Percentiles rank a stretch among this genome's conserved stretches.
Conservation (phyloP, 2,329 filamentous ascomycete species). For the Colletotrichum theobromicola region DNA sequence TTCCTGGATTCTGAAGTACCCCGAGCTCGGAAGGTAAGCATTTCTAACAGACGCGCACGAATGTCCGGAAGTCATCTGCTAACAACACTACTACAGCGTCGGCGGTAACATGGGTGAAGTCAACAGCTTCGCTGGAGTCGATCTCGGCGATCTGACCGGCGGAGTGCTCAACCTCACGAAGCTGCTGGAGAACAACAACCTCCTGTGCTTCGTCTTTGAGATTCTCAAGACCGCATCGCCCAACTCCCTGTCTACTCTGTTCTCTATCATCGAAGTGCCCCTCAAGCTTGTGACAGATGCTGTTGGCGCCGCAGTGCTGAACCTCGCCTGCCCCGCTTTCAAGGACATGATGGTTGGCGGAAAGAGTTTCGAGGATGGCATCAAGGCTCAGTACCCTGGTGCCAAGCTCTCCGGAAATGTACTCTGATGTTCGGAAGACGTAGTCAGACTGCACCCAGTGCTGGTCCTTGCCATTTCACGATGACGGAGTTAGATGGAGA, state of each 20-base stretch:
- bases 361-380: slow-evolving; percentile 9
- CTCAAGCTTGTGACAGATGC: slow-evolving; percentile 36
- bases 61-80: neutral
- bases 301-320: slow-evolving; percentile 30
- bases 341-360: slow-evolving; percentile 31
- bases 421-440: neutral
- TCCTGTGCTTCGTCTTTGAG: slow-evolving; percentile 44
- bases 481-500: neutral
- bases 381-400: slow-evolving; percentile 2
- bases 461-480: neutral
- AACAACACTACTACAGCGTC: slow-evolving; percentile 32
- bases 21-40: slow-evolving; percentile 35
- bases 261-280: slow-evolving; percentile 34
- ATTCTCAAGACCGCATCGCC: slow-evolving; percentile 43
- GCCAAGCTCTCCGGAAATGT: neutral
- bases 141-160: slow-evolving; percentile 45
- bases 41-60: neutral
- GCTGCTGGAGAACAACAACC: slow-evolving; percentile 52
- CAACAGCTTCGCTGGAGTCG: slow-evolving; percentile 55
- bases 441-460: neutral
- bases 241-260: slow-evolving; percentile 43
- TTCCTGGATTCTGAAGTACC: slow-evolving; percentile 41
- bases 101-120: slow-evolving; percentile 58
- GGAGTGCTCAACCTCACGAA: slow-evolving; percentile 47
- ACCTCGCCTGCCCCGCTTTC: slow-evolving; percentile 33